Conservation (phyloP, 129 eudicot species). For the Deinandra increscens region DNA sequence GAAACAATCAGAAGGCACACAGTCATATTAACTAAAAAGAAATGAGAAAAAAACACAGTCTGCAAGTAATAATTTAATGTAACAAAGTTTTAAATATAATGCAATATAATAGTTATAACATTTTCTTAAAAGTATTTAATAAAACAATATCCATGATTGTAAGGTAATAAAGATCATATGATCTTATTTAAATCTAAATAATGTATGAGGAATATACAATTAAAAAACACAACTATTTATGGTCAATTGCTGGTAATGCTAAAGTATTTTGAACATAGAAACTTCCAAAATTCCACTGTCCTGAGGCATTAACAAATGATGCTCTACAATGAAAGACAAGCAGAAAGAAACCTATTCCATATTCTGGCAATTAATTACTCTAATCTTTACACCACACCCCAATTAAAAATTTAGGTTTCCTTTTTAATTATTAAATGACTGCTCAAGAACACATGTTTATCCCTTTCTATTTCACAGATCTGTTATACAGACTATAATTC, state of each 20-base stretch:
- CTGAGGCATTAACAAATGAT: conserved; percentile 39
- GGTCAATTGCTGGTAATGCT: conserved; percentile 9
- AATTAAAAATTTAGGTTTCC: conserved; percentile 16
- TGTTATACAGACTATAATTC: conserved; percentile 34
- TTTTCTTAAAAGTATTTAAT: conserved; percentile 13
- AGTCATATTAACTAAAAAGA: too few relatives aligned
- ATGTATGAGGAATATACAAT: conserved; percentile 19
- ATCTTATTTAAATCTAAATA: conserved; percentile 28
- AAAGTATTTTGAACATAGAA: conserved; percentile 16
- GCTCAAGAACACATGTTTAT: conserved; percentile 50
- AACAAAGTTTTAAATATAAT: conserved; percentile 2
- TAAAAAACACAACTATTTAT: conserved; percentile 20
- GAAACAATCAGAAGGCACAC: too few relatives aligned
- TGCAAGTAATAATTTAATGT: background rate
- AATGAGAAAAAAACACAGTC: too few relatives aligned
- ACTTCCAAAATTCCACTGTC: conserved; percentile 38
- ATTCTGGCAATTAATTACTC: conserved; percentile 43
- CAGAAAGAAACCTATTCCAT: conserved; percentile 52
- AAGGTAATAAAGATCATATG: conserved; percentile 8
- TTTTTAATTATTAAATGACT: conserved; percentile 33
- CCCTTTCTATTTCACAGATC: conserved; percentile 43
- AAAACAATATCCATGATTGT: conserved; percentile 17
- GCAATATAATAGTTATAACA: background rate
- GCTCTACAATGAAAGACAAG: conserved; percentile 74
- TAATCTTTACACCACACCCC: conserved; percentile 43